Evolutionary conservation across 177 flowering plant genomes (phyloP), one percentile per base, ranked within the genome.

Genomic region (Vitis hybrid): DNA sequence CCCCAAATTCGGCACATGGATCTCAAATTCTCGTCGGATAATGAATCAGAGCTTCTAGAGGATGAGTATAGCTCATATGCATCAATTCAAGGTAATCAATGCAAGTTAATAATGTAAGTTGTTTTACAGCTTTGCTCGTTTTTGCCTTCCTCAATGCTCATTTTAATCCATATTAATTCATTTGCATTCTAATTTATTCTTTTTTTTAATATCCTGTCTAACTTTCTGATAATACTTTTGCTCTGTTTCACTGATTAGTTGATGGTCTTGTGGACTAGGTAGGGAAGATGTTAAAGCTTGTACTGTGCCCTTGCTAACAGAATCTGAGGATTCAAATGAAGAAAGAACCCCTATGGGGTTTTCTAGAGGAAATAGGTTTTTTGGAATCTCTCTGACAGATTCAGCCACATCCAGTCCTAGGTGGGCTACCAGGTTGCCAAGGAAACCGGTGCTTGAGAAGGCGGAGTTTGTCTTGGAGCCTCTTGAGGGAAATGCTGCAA

Each of bases 371-470:
- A 88, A 75, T 78, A 84, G 64, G 67, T 86, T 87, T 54, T 87
- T 84, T 15, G 90, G 88, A 18, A 71, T 88, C 70, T 80, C 88
- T 11, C 79, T 86, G 1, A 49, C 86, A 15, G 90, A 83, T 64
- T 82, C 93, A 24, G 80, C 85, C 49, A 57, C 76, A 21, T 68
- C 77, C 56, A 93, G 85, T 52, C 93, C 94, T 13, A 75, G 83
- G 40, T 80, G 80, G 77, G 27, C 56, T 19, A 27, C 74, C 6
- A 72, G 76, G 69, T 62, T 75, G 49, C 52, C 56, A 10, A 81
- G 78, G 75, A 90, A 75, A 72, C 68, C 79, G 5, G 69, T 74
- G 10, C 74, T 80, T 2, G 97, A 87, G 3, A 90, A 73, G 66
- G 63, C 77, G 11, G 83, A 82, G 2, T 64, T 68, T 12, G 78